Evolutionary conservation across 73 alveolate species (phyloP).

Genomic region (Paramecium biaurelia): DNA sequence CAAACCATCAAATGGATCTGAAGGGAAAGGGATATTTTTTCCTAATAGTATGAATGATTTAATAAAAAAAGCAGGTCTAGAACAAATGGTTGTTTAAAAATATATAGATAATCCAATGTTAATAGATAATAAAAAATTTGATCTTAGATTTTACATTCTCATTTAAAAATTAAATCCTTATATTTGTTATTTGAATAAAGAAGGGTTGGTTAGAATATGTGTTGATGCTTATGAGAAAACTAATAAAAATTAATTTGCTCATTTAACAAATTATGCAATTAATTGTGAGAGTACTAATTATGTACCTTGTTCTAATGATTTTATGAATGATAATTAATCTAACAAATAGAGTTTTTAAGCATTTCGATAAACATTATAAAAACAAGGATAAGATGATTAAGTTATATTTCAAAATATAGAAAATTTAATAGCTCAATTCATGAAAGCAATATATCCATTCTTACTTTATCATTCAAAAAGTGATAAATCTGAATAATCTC

Average conservation of each 20-base stretch:
- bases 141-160: constrained; percentile 90
- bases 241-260: constrained; percentile 62
- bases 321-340: not conserved
- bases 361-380: not conserved
- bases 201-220: constrained; percentile 95
- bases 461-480: not conserved
- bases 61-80: constrained; percentile 51
- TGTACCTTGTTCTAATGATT: not conserved
- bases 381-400: not conserved
- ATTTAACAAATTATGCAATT: constrained; percentile 71
- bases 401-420: not conserved
- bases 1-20: constrained; percentile 85
- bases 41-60: constrained; percentile 68
- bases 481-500: not conserved
- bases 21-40: constrained; percentile 93
- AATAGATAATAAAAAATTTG: constrained; percentile 87
- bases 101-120: constrained; percentile 92
- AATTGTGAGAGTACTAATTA: constrained; percentile 67
- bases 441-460: constrained; percentile 6
- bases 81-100: constrained; percentile 56
- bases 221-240: constrained; percentile 81
- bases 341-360: not conserved
- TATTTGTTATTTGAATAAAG: constrained; percentile 84
- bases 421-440: not conserved
- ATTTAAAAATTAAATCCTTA: constrained; percentile 89